A percentile compares a stretch with the other conserved stretches of the same genome.
phyloP scores from a whole-genome alignment of 352 stramenopile genomes.

The Stephanocyclus meneghinianus region DNA sequence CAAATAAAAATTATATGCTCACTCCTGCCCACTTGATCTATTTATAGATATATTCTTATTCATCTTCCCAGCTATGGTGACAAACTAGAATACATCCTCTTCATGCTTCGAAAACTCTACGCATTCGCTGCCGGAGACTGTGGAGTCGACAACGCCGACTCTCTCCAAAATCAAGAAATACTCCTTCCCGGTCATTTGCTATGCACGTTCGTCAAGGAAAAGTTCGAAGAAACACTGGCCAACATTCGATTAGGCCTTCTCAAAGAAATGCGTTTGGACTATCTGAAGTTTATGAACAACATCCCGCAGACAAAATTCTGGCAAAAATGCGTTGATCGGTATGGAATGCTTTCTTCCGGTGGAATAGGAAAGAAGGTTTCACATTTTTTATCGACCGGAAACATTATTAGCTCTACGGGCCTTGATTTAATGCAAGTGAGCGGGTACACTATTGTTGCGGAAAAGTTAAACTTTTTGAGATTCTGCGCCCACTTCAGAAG shows the following conservation, averaged over 20 bases:
- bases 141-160: constrained; percentile 97
- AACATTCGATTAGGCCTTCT: constrained; percentile 76
- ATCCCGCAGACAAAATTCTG: constrained; percentile 85
- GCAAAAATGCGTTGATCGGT: constrained; percentile 82
- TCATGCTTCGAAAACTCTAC: constrained; percentile 99
- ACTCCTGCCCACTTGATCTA: background rate
- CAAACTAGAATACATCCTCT: constrained; percentile 92
- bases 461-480: constrained; percentile 98
- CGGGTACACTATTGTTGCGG: constrained; percentile 98
- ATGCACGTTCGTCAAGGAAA: constrained; percentile 97
- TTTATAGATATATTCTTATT: constrained; percentile 92
- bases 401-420: constrained; percentile 94
- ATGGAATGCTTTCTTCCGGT: constrained; percentile 61
- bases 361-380: constrained; percentile 96
- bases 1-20: background rate
- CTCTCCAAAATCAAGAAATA: constrained; percentile 96
- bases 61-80: constrained; percentile 89
- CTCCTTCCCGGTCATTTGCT: constrained; percentile 93
- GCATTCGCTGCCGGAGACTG: constrained; percentile 84
- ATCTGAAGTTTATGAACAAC: constrained; percentile 58
- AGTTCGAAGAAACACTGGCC: constrained; percentile 92
- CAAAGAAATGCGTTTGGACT: constrained; percentile 82
- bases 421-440: constrained; percentile 95
- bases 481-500: constrained; percentile 99
- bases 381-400: constrained; percentile 99